These are phyloP conservation scores for Claviceps capensis DNA, from an alignment of 2,329 filamentous ascomycete genomes.

Conservation along the genomic window DNA sequence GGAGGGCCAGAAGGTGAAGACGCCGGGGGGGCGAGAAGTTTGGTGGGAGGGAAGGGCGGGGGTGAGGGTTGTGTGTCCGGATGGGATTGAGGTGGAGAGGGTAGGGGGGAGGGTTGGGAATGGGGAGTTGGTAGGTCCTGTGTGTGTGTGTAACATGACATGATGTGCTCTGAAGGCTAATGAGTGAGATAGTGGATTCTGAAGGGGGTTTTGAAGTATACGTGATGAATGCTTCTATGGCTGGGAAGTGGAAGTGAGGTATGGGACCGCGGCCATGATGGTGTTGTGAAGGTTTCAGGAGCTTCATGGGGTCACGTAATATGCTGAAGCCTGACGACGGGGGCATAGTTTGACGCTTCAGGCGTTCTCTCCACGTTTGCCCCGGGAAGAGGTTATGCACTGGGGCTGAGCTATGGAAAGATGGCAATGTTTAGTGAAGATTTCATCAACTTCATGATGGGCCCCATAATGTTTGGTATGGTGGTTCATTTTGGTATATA, in stretches of 20 bases:
- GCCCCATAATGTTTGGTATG: no score
- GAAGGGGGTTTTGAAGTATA: slow-evolving; percentile 37
- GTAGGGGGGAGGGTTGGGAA: slow-evolving; percentile 69
- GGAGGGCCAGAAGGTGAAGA: slow-evolving; percentile 50
- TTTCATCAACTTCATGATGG: no score
- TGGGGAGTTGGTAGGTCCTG: slow-evolving; percentile 54
- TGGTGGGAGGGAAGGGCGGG: slow-evolving; percentile 71
- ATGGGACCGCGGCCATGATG: not conserved
- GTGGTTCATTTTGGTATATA: no score
- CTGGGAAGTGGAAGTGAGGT: no score
- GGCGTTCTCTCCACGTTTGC: no score
- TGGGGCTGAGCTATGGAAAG: no score
- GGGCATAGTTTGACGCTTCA: no score
- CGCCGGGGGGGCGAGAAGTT: slow-evolving; percentile 49
- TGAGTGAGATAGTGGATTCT: slow-evolving; percentile 44
- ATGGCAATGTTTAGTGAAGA: no score
- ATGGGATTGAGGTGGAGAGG: slow-evolving; percentile 60
- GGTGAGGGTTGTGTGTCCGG: slow-evolving; percentile 63
- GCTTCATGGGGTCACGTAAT: not conserved
- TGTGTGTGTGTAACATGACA: not conserved
- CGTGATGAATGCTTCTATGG: slow-evolving; percentile 3
- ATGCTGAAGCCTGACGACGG: no score
- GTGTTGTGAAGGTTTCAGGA: not conserved
- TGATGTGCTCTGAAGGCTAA: not conserved
- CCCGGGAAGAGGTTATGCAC: no score